These are phyloP conservation scores for Monosporascus sp. DNA, from an alignment of 2,329 filamentous ascomycete genomes.

Conservation along the genomic window DNA sequence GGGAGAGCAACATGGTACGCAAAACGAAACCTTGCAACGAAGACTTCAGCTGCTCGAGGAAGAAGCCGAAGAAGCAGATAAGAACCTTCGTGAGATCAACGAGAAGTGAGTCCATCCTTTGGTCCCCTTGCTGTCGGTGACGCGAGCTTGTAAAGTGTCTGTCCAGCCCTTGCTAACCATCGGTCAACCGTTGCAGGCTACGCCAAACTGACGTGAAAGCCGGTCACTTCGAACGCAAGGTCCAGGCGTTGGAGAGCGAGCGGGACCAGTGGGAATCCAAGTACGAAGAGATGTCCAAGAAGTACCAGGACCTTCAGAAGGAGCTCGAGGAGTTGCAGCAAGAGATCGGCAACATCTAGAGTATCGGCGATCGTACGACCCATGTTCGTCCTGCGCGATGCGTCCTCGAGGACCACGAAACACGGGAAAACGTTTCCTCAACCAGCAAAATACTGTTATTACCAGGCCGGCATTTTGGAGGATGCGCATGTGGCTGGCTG, in stretches of 20 bases:
- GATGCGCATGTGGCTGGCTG: conserved; percentile 13
- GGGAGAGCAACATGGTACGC: conserved; percentile 74
- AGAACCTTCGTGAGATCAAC: conserved; percentile 93
- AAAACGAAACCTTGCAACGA: conserved; percentile 88
- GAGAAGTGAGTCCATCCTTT: conserved; percentile 72
- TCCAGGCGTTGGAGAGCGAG: conserved; percentile 88
- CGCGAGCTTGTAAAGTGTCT: too few species aligned
- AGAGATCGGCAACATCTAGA: conserved; percentile 88
- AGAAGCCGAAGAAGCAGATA: conserved; percentile 94
- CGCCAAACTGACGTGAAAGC: conserved; percentile 99
- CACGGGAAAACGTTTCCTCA: conserved; percentile 16
- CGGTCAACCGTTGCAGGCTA: conserved; percentile 56
- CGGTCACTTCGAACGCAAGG: conserved; percentile 98
- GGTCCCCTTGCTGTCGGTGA: too few species aligned
- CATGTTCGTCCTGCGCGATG: neutral
- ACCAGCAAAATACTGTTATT: conserved; percentile 6
- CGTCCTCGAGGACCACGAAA: neutral
- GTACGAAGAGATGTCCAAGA: conserved; percentile 96
- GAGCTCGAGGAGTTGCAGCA: conserved; percentile 68
- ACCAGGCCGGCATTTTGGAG: conserved; percentile 16
- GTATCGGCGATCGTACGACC: neutral
- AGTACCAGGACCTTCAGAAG: conserved; percentile 83
- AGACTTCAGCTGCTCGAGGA: conserved; percentile 95
- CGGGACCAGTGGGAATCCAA: conserved; percentile 95
- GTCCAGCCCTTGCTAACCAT: neutral